Percentiles rank a stretch among this genome's conserved stretches.
These are phyloP conservation scores for Ogataea hybrid DNA, from an alignment of 1,139 yeast species.

Conservation along the genomic window DNA sequence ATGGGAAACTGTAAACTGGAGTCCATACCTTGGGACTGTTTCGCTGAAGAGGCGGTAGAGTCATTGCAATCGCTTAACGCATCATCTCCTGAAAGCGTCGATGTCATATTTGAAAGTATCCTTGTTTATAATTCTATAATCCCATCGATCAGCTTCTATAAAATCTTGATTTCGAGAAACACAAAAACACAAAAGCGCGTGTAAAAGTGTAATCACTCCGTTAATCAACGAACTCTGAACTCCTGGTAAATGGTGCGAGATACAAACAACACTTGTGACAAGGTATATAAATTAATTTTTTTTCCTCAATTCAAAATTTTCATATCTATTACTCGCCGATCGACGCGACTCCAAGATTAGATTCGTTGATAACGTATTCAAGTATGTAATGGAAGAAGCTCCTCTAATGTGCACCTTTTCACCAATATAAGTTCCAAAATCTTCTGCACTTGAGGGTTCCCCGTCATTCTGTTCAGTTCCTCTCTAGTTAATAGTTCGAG, in stretches of 20 bases:
- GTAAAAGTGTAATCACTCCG: constrained; percentile 1
- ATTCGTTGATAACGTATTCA: constrained; percentile 1
- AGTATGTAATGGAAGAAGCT: constrained; percentile 1
- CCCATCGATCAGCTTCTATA: not conserved
- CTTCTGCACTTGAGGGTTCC: constrained; percentile 9
- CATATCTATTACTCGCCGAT: constrained; percentile 6
- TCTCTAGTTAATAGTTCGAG: constrained; percentile 28
- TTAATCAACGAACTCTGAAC: not conserved
- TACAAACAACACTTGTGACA: constrained; percentile 2
- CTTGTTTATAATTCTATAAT: constrained; percentile 3
- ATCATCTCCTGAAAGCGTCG: constrained; percentile 6
- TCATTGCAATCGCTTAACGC: not conserved
- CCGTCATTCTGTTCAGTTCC: constrained; percentile 16
- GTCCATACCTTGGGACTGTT: constrained; percentile 17
- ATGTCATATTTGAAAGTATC: constrained; percentile 1
- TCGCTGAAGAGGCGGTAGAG: not conserved
- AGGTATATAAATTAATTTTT: constrained; percentile 1
- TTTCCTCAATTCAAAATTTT: constrained; percentile 8
- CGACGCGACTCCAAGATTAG: constrained; percentile 6
- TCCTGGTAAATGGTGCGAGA: not conserved
- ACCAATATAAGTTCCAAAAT: constrained; percentile 23
- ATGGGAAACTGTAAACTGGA: constrained; percentile 15
- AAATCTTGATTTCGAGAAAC: not conserved
- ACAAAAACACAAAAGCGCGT: constrained; percentile 10
- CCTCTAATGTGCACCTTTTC: constrained; percentile 22